Conservation (phyloP, 441 rosid species). For the Oxalis stricta region DNA sequence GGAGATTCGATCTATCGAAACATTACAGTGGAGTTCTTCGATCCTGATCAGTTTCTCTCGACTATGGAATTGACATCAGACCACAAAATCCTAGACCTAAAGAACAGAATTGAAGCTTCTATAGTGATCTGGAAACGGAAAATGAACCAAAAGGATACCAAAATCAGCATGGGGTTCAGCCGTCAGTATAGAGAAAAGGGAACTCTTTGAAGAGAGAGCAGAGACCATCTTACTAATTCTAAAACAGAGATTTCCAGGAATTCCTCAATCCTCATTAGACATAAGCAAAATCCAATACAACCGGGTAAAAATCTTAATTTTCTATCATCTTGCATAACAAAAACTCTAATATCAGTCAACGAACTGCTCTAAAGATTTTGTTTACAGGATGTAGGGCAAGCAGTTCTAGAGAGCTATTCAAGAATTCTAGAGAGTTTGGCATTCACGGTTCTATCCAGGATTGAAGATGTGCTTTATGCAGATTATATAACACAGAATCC, state of each 20-base stretch:
- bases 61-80: constrained; percentile 74
- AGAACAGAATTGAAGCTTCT: constrained; percentile 90
- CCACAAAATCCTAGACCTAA: constrained; percentile 74
- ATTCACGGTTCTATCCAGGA: constrained; percentile 60
- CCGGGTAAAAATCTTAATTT: constrained; percentile 33
- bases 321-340: background rate
- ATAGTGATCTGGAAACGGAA: constrained; percentile 86
- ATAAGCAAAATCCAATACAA: constrained; percentile 88
- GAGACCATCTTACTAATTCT: constrained; percentile 75
- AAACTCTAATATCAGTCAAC: background rate
- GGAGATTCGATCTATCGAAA: constrained; percentile 64
- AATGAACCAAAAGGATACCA: constrained; percentile 64
- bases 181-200: constrained; percentile 78
- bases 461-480: constrained; percentile 76
- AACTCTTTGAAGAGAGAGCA: constrained; percentile 86
- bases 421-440: constrained; percentile 92
- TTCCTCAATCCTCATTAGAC: constrained; percentile 82
- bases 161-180: constrained; percentile 82
- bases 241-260: constrained; percentile 74
- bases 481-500: constrained; percentile 51
- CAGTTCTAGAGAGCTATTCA: constrained; percentile 82
- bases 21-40: constrained; percentile 72
- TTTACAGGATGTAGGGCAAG: constrained; percentile 82
- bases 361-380: background rate
- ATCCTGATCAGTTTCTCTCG: constrained; percentile 65